A percentile compares a stretch with the other conserved stretches of the same genome.
Conservation (phyloP, 139 green algal species). For the Tetradesmus obliquus region DNA sequence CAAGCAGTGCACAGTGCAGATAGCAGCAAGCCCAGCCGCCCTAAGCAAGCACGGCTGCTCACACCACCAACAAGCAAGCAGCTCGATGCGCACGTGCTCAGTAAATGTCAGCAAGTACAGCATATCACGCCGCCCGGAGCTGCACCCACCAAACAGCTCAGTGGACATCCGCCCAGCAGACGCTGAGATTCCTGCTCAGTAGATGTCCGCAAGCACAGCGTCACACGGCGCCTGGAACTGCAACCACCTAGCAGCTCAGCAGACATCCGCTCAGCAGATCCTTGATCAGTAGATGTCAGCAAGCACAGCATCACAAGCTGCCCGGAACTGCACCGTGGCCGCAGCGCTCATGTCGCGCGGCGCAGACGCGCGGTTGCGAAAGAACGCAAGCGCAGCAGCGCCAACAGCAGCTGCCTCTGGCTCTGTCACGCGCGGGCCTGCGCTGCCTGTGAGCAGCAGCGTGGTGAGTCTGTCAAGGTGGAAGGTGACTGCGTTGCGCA, state of each 20-base stretch:
- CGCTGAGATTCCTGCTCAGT: no score
- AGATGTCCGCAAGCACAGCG: no score
- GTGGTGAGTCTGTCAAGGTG: neutral
- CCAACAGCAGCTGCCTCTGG: slow-evolving; percentile 42
- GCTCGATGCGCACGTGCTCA: no score
- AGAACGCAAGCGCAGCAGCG: slow-evolving; percentile 45
- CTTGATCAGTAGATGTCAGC: slow-evolving; percentile 27
- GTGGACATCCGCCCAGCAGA: no score
- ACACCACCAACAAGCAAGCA: no score
- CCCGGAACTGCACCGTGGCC: slow-evolving; percentile 42
- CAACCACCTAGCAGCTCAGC: neutral
- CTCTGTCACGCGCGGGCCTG: neutral
- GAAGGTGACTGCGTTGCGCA: slow-evolving; percentile 1
- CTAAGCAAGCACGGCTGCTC: no score
- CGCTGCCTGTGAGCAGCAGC: slow-evolving; percentile 17
- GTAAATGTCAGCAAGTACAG: no score
- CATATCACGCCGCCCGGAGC: no score
- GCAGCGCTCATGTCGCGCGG: slow-evolving; percentile 42
- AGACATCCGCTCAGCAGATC: neutral
- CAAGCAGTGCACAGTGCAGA: no score
- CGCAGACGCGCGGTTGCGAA: slow-evolving; percentile 42
- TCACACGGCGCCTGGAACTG: no score
- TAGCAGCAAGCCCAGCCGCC: no score
- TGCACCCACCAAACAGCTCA: no score
- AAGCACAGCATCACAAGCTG: slow-evolving; percentile 42